Percentiles rank a stretch among this genome's conserved stretches.
These are phyloP conservation scores for Suhomyces sp. DNA, from an alignment of 805 yeast species.

Conservation along the genomic window DNA sequence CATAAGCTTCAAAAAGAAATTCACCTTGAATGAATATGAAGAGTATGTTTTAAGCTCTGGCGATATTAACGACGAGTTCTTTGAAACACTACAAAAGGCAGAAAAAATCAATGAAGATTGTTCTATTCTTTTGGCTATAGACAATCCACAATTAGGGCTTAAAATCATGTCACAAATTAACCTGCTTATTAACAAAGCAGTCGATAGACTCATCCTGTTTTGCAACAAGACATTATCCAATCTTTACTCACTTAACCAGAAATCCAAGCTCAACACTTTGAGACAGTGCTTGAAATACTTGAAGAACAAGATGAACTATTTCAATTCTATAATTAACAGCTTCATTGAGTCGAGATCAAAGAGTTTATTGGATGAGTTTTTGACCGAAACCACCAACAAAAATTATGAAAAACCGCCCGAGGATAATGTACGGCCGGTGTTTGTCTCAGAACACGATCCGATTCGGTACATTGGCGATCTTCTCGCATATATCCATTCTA, in stretches of 20 bases:
- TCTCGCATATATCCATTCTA: conserved; percentile 81
- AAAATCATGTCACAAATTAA: conserved; percentile 61
- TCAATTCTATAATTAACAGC: conserved; percentile 57
- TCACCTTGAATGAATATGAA: conserved; percentile 70
- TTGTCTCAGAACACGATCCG: conserved; percentile 74
- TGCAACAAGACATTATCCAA: conserved; percentile 33
- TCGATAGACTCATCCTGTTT: conserved; percentile 26
- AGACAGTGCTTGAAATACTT: conserved; percentile 32
- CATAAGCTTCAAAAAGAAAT: conserved; percentile 52
- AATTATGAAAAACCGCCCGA: background rate
- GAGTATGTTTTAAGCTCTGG: conserved; percentile 52
- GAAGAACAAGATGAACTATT: conserved; percentile 42
- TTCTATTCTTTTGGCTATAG: conserved; percentile 65
- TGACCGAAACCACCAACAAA: conserved; percentile 25
- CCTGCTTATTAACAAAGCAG: conserved; percentile 42
- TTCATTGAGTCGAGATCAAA: conserved; percentile 72
- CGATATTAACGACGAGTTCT: conserved; percentile 53
- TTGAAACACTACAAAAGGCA: conserved; percentile 56
- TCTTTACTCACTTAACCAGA: conserved; percentile 25
- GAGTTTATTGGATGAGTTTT: conserved; percentile 62
- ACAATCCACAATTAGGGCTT: conserved; percentile 62
- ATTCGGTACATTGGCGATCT: conserved; percentile 81
- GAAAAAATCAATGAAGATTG: conserved; percentile 65
- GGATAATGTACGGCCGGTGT: conserved; percentile 44
- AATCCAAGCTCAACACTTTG: conserved; percentile 23